Base-by-base conservation (phyloP, 768 basidiomycete species). In the Leucocoprinus sp. region DNA sequence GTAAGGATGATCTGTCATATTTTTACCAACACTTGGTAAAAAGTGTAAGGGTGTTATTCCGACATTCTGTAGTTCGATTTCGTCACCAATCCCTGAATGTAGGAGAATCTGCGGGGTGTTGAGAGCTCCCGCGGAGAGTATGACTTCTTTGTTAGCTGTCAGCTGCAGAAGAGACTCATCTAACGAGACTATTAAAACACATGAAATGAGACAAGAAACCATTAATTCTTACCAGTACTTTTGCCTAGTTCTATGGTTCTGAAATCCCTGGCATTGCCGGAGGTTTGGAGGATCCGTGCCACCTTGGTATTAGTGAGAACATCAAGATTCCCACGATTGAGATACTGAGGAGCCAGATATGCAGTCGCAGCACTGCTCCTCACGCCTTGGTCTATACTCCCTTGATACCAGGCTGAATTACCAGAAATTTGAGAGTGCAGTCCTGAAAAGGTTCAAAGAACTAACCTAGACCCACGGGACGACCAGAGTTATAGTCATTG, bases 121-220 rank as follows among this genome's bases (percentile, higher is more conserved):
- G 33, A 69, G 52, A 2, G 63, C 37, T 1, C 70, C 70, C 11
- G 63, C 64, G 0, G 61, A 58, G 4, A 83, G 52, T 14, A 83
- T 66, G 44, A 83, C 63, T 52, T 83, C 80, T 49, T 74, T 75
- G 45, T 52, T 57, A 0, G 78, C 80, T n/a, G 1, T 51, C 59
- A 1, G 59, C 12, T 26, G 31, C 33, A 41, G 14, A 18, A 27
- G 12, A 14, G 23, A 17, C 15, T 14, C 28, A 39, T 50, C 28
- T 22, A 37, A 7, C 39, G 12, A 8, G 19, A 27, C 18, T 17
- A 8, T 26, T 5, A 7, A 5, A 18, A 4, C 5, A n/a, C 2
- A 15, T 23, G n/a, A 28, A 14, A 24, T n/a, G 7, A 19, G 21
- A 21, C 37, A 24, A 22, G 24, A 22, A 31, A 26, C 27, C 8